These are phyloP conservation scores for Neofusicoccum umdonicola DNA, from an alignment of 2,329 filamentous ascomycete genomes.

Conservation along the genomic window DNA sequence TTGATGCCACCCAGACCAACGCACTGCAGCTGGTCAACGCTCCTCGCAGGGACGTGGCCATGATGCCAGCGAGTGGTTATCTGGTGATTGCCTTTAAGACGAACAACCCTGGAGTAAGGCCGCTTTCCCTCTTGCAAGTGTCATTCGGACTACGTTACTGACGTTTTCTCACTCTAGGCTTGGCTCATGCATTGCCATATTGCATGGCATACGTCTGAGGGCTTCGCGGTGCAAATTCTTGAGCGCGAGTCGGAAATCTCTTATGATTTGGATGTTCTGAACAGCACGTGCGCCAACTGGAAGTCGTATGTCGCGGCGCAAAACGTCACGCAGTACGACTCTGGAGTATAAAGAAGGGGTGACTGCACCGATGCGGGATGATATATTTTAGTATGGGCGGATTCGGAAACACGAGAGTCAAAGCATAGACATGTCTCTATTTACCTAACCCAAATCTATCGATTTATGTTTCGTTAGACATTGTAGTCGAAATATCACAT, in stretches of 20 bases:
- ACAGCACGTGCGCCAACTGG: slow-evolving; percentile 3
- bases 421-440: no score
- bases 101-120: slow-evolving; percentile 47
- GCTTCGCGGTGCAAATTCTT: slow-evolving; percentile 54
- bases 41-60: slow-evolving; percentile 34
- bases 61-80: slow-evolving; percentile 32
- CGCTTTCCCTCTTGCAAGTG: no score
- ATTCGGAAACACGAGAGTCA: no score
- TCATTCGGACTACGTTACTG: no score
- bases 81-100: slow-evolving; percentile 54
- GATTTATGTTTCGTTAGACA: no score
- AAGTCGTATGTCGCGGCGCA: neutral
- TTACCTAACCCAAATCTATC: no score
- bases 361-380: no score
- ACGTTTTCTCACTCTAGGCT: slow-evolving; percentile 1
- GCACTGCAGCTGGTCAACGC: slow-evolving; percentile 37
- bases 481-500: no score
- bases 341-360: no score
- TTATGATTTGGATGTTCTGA: slow-evolving; percentile 13
- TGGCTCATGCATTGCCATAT: slow-evolving; percentile 22
- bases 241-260: slow-evolving; percentile 35
- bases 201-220: slow-evolving; percentile 31
- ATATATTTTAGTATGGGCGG: no score
- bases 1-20: slow-evolving; percentile 25
- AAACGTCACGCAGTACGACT: neutral